Conservation (phyloP, 805 yeast genomes). For the Hanseniaspora meyeri region DNA sequence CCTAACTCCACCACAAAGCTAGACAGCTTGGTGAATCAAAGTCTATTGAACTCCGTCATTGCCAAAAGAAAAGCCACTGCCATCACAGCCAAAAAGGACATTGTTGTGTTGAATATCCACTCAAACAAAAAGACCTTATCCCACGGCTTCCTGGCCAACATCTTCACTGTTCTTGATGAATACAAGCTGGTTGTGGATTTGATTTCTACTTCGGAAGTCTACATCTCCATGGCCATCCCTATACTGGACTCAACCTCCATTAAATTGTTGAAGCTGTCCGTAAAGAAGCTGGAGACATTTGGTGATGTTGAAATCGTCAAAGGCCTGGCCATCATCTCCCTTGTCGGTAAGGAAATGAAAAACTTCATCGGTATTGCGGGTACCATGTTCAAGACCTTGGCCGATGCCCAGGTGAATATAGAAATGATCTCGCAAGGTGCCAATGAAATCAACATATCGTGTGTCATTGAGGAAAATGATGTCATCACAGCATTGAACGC, state of each 20-base stretch:
- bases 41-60: constrained; percentile 30
- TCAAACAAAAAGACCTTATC: constrained; percentile 85
- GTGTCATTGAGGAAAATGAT: constrained; percentile 77
- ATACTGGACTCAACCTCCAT: constrained; percentile 52
- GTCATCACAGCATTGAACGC: constrained; percentile 75
- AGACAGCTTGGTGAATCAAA: constrained; percentile 17
- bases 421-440: constrained; percentile 99
- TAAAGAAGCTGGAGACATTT: constrained; percentile 61
- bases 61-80: constrained; percentile 77
- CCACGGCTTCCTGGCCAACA: constrained; percentile 88
- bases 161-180: constrained; percentile 74
- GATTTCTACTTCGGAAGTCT: constrained; percentile 94
- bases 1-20: constrained; percentile 86
- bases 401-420: constrained; percentile 81
- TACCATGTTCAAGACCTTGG: constrained; percentile 86
- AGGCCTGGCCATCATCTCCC: constrained; percentile 78
- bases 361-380: constrained; percentile 95
- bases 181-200: constrained; percentile 83
- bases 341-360: constrained; percentile 95
- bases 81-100: constrained; percentile 85
- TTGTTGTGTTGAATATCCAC: constrained; percentile 83
- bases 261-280: constrained; percentile 52
- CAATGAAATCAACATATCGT: constrained; percentile 90
- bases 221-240: constrained; percentile 94
- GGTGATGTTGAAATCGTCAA: constrained; percentile 85